These are phyloP conservation scores for Saccharomycopsis sp. DNA, from an alignment of 805 yeast genomes.

Conservation along the genomic window DNA sequence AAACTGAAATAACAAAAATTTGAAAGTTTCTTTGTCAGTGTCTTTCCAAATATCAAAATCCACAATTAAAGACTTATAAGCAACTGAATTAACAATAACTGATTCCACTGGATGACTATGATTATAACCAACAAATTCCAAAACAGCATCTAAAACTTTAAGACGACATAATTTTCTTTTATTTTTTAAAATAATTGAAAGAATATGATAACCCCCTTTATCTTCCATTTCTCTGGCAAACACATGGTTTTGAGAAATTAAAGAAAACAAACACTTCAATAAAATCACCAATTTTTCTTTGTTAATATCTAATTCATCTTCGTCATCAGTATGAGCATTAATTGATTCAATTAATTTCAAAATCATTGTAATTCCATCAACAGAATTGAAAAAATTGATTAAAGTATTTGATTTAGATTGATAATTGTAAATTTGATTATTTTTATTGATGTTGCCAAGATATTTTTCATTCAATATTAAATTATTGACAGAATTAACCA, in stretches of 20 bases:
- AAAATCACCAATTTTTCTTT: constrained; percentile 18
- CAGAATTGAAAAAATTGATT: constrained; percentile 20
- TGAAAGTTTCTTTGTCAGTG: constrained; percentile 33
- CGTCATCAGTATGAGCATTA: constrained; percentile 26
- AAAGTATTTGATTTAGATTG: constrained; percentile 8
- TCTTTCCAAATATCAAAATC: constrained; percentile 53
- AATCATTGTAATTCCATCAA: constrained; percentile 43
- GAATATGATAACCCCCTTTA: constrained; percentile 47
- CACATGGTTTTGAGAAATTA: constrained; percentile 40
- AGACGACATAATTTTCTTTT: constrained; percentile 25
- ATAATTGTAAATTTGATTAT: constrained; percentile 2
- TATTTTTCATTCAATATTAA: constrained; percentile 7
- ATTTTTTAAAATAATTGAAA: constrained; percentile 44
- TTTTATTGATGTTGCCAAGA: constrained; percentile 4
- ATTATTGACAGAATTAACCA: constrained; percentile 14
- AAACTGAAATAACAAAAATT: constrained; percentile 48
- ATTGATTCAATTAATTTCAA: constrained; percentile 38
- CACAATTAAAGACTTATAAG: constrained; percentile 47
- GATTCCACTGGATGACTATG: constrained; percentile 42
- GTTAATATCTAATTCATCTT: constrained; percentile 13
- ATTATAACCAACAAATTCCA: constrained; percentile 48
- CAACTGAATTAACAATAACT: constrained; percentile 41
- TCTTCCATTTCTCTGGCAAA: constrained; percentile 47
- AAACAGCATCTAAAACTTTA: constrained; percentile 37
- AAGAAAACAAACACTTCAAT: constrained; percentile 31